Percentiles rank a stretch among this genome's conserved stretches.
Conservation (phyloP, 1,284 basidiomycete genomes). For the Cystobasidium slooffiae region DNA sequence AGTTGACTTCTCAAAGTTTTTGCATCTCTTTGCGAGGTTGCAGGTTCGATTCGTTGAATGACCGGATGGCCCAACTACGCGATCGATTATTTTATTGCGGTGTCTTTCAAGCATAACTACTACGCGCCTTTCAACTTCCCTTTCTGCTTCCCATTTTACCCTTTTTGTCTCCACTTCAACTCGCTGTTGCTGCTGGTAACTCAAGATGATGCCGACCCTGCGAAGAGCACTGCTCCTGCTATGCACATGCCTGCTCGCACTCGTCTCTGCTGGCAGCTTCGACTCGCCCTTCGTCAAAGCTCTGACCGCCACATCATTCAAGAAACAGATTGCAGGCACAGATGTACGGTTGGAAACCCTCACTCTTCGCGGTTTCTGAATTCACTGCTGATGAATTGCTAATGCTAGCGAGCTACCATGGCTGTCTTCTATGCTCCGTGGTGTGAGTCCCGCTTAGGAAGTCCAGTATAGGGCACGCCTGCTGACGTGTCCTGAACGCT, state of each 20-base stretch:
- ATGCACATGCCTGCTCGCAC: constrained; percentile 2
- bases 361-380: background rate
- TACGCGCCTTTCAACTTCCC: background rate
- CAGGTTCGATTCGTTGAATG: background rate
- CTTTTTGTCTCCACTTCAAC: background rate
- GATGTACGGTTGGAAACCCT: constrained; percentile 18
- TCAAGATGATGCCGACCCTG: background rate
- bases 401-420: constrained; percentile 48
- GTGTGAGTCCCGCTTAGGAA: constrained; percentile 47
- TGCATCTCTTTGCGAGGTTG: background rate
- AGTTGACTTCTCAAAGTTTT: constrained; percentile 35
- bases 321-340: constrained; percentile 33
- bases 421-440: constrained; percentile 58
- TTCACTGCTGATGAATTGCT: background rate
- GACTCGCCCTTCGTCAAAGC: constrained; percentile 39
- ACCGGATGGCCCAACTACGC: background rate
- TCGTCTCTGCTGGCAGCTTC: constrained; percentile 36
- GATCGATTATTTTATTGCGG: background rate
- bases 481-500: constrained; percentile 16
- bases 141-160: too few relatives aligned
- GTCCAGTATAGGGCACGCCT: background rate
- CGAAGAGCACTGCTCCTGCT: background rate
- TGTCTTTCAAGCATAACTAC: background rate
- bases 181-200: background rate
- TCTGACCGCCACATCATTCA: constrained; percentile 37